Evolutionary conservation across 345 rosid species (phyloP).

Genomic region (Schrenkiella parvula): DNA sequence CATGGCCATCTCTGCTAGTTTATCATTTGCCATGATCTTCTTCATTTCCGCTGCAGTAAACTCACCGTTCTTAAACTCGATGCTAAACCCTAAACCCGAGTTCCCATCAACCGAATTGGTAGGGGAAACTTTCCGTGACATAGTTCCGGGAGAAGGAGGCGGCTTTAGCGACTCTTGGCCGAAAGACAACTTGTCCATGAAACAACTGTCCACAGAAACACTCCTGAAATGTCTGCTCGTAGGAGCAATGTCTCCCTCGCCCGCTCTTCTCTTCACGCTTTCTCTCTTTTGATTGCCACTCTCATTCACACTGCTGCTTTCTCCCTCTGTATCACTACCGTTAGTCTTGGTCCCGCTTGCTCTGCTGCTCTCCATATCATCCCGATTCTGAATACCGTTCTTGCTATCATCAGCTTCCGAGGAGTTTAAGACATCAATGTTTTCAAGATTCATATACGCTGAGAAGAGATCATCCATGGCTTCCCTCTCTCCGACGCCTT

Average conservation of each 20-base stretch:
- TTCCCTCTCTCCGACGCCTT: slow-evolving; percentile 71
- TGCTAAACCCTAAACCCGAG: slow-evolving; percentile 52
- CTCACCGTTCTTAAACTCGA: slow-evolving; percentile 90
- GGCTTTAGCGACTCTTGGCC: slow-evolving; percentile 73
- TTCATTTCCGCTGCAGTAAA: slow-evolving; percentile 78
- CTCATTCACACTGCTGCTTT: slow-evolving; percentile 82
- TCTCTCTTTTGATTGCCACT: slow-evolving; percentile 65
- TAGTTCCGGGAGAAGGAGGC: slow-evolving; percentile 73
- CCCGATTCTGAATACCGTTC: slow-evolving; percentile 61
- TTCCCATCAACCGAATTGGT: slow-evolving; percentile 62
- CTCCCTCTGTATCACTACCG: slow-evolving; percentile 92
- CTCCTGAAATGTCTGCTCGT: slow-evolving; percentile 78
- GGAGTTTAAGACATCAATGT: slow-evolving; percentile 74
- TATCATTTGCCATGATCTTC: slow-evolving; percentile 94
- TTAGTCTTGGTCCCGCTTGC: slow-evolving; percentile 89
- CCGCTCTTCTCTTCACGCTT: slow-evolving; percentile 69
- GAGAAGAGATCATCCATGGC: slow-evolving; percentile 87
- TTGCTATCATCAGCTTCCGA: slow-evolving; percentile 71
- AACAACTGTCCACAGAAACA: slow-evolving; percentile 85
- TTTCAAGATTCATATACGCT: slow-evolving; percentile 92
- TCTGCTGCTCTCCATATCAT: slow-evolving; percentile 84
- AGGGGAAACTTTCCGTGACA: slow-evolving; percentile 67
- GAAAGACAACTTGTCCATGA: slow-evolving; percentile 74
- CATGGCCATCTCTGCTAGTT: slow-evolving; percentile 87
- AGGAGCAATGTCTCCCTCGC: slow-evolving; percentile 67